These are phyloP conservation scores for Paramecium biaurelia DNA, from an alignment of 73 alveolate genomes.

Conservation along the genomic window DNA sequence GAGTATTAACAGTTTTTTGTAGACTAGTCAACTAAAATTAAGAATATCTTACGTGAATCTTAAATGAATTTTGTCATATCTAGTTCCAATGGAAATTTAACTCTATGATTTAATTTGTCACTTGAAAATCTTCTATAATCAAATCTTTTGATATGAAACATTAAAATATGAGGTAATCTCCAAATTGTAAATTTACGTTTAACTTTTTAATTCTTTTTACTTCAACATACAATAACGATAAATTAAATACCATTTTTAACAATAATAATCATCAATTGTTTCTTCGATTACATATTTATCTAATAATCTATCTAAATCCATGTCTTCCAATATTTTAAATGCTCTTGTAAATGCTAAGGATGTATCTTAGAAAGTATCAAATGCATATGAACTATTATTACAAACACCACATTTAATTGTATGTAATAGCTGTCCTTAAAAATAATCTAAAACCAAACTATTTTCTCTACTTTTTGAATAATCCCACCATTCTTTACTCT, in stretches of 20 bases:
- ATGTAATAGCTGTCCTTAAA: slow-evolving; percentile 78
- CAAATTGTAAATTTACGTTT: slow-evolving; percentile 47
- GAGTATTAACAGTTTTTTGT: slow-evolving; percentile 15
- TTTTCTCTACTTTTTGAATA: slow-evolving; percentile 77
- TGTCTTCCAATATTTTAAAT: slow-evolving; percentile 6
- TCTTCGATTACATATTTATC: slow-evolving; percentile 44
- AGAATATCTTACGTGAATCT: slow-evolving; percentile 17
- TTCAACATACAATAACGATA: not conserved
- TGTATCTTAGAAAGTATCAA: slow-evolving; percentile 74
- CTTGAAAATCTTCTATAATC: slow-evolving; percentile 53
- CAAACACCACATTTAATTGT: slow-evolving; percentile 73
- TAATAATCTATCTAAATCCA: slow-evolving; percentile 12
- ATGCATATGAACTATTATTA: slow-evolving; percentile 67
- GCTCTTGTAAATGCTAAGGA: slow-evolving; percentile 50
- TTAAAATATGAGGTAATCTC: slow-evolving; percentile 52
- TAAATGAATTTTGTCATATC: slow-evolving; percentile 35
- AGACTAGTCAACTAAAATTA: slow-evolving; percentile 28
- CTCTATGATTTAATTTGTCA: slow-evolving; percentile 31
- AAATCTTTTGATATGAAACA: slow-evolving; percentile 59
- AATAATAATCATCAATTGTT: slow-evolving; percentile 31
- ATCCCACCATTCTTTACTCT: slow-evolving; percentile 79
- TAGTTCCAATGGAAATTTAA: slow-evolving; percentile 48
- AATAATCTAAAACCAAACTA: slow-evolving; percentile 73
- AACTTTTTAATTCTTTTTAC: slow-evolving; percentile 39
- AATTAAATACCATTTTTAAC: slow-evolving; percentile 38